Evolutionary conservation across 2,329 filamentous ascomycete genomes (phyloP).

Genomic region (Penicillium sclerotigenum): DNA sequence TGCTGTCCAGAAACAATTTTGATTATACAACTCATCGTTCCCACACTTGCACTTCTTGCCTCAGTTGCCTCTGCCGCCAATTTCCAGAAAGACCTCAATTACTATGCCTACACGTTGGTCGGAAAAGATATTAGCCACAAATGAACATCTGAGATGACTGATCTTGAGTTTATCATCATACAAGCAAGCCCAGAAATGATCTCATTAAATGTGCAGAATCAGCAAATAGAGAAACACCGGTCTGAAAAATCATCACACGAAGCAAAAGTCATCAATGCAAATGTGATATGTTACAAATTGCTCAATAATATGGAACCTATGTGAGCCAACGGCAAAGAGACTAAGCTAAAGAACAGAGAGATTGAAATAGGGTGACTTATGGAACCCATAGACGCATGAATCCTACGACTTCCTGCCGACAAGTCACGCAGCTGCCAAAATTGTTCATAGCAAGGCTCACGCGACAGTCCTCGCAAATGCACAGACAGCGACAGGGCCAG

Average conservation of each 20-base stretch:
- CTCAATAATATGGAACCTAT: constrained; percentile 2
- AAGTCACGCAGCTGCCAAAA: constrained; percentile 94
- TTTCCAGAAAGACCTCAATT: too few relatives aligned
- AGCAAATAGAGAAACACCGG: background rate
- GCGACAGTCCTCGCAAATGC: constrained; percentile 90
- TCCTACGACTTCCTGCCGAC: constrained; percentile 79
- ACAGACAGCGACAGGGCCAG: constrained; percentile 94
- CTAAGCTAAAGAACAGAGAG: background rate
- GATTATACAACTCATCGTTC: too few relatives aligned
- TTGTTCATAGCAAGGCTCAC: constrained; percentile 95
- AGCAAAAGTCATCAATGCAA: background rate
- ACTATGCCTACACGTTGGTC: too few relatives aligned
- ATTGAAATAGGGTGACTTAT: constrained; percentile 16
- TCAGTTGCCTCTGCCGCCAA: too few relatives aligned
- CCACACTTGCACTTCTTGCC: too few relatives aligned
- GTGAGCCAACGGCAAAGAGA: background rate
- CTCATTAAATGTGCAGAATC: background rate
- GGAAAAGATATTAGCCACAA: too few relatives aligned
- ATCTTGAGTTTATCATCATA: background rate
- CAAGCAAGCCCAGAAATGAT: background rate
- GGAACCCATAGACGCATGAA: constrained; percentile 93
- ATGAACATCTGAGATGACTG: background rate
- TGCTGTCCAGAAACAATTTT: too few relatives aligned
- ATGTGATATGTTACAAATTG: constrained; percentile 20
- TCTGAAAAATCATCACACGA: background rate